These are phyloP conservation scores for Paraglomus brasilianum DNA, from an alignment of 192 early-diverging fungal species.

Conservation along the genomic window DNA sequence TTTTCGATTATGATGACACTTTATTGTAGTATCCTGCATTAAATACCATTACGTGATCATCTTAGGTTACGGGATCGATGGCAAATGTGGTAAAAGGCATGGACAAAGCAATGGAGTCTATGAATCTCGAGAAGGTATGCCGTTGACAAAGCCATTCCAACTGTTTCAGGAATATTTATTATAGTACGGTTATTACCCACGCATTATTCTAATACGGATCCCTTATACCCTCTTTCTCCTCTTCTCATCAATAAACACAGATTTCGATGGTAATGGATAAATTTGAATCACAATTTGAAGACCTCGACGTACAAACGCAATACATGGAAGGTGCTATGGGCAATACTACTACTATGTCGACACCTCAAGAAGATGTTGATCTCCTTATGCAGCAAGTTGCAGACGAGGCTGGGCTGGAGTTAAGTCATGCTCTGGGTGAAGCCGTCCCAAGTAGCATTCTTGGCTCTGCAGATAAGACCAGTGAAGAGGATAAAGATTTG, in stretches of 20 bases:
- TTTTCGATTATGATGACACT: background rate
- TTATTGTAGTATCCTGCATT: background rate
- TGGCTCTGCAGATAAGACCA: conserved; percentile 29
- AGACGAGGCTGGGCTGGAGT: conserved; percentile 92
- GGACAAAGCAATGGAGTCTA: conserved; percentile 90
- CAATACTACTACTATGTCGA: conserved; percentile 80
- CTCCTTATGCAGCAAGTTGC: conserved; percentile 94
- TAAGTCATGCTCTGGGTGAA: conserved; percentile 68
- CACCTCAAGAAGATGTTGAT: conserved; percentile 91
- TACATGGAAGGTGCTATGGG: conserved; percentile 97
- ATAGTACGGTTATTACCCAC: too few species aligned
- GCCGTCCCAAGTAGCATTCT: conserved; percentile 47
- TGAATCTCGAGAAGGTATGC: conserved; percentile 92
- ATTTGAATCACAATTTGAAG: conserved; percentile 95
- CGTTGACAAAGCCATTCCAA: too few species aligned
- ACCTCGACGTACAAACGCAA: conserved; percentile 94
- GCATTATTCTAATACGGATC: too few species aligned
- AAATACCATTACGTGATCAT: background rate
- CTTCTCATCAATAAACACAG: conserved; percentile 36
- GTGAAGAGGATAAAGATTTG: conserved; percentile 43
- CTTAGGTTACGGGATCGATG: conserved; percentile 77
- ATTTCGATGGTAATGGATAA: conserved; percentile 98
- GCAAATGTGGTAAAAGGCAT: conserved; percentile 87
- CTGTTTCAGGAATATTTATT: too few species aligned
- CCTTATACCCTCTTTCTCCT: too few species aligned